Base-by-base conservation (phyloP, 345 rosid genomes). In the Brassica cretica region DNA sequence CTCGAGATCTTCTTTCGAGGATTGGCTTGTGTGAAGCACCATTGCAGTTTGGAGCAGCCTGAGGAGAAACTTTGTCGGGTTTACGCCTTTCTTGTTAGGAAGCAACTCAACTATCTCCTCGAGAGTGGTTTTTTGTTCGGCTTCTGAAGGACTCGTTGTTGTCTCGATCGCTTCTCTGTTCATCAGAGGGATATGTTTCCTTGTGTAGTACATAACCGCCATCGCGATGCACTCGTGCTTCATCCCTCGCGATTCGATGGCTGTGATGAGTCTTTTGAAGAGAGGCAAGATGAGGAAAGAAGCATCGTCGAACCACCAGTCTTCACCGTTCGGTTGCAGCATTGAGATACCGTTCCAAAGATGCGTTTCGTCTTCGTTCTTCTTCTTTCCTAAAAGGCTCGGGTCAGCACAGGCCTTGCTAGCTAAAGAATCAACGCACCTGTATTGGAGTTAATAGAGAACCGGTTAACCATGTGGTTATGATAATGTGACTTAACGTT, bases 231-330 rank as follows among this genome's bases (percentile, higher is more conserved):
- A 84, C 82, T 85, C 87, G 0, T 81, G 89, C 63, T 86, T 88
- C 88, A 91, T 86, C 11, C 87, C 90, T 70, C 73, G 81, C 27
- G 86, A 70, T 78, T 81, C 73, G 18, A 89, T 84, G 4, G 84
- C 89, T 3, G 63, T 77, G 53, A 91, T 84, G 27, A 91, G 77
- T 72, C 87, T 83, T 80, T 82, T 91, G 62, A 81, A 91, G 1
- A 88, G 66, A 53, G 88, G 78, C 7, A 88, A 76, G 62, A 78
- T 84, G 24, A 89, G 91, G 35, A 80, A 77, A 10, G 93, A 88
- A 37, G 82, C 89, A 49, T 89, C 96, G 74, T 84, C 85, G n/a
- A 81, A 85, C 96, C 96, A 91, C 93, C 96, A 91, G 24, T 89
- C 97, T 59, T 89, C 94, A 18, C 87, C 88, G 0, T 68, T 70